Conservation (phyloP, 305 asterid genomes). For the Striga hermonthica region DNA sequence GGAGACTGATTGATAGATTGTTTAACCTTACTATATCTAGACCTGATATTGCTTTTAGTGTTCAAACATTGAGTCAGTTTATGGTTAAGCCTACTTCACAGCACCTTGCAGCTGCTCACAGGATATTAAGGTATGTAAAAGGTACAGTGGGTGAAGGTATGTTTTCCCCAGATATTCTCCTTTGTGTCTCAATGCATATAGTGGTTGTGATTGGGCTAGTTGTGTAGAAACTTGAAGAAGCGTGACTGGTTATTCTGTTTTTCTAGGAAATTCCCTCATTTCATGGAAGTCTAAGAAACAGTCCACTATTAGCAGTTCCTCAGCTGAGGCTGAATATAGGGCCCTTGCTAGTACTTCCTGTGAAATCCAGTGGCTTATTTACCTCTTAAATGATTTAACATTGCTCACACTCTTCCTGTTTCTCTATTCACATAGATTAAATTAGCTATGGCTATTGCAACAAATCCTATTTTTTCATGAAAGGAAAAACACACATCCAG, state of each 20-base stretch:
- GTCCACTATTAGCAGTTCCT: not conserved
- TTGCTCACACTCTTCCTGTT: not conserved
- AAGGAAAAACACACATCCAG: too few species aligned
- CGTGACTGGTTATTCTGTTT: not conserved
- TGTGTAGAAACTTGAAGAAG: not conserved
- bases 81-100: too few species aligned
- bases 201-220: not conserved
- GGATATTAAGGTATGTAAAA: not conserved
- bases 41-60: not conserved
- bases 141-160: not conserved
- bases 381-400: not conserved
- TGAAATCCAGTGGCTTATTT: not conserved
- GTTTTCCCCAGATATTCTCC: not conserved
- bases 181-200: not conserved
- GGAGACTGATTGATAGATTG: not conserved
- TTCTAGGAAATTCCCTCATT: not conserved
- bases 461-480: too few species aligned
- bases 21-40: not conserved
- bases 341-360: not conserved
- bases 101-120: not conserved
- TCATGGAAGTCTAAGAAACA: not conserved
- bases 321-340: not conserved
- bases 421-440: too few species aligned
- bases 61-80: not conserved
- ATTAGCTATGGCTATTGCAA: too few species aligned